Conservation (phyloP, 2,329 filamentous ascomycete genomes). For the Taxawa tesnikishii region DNA sequence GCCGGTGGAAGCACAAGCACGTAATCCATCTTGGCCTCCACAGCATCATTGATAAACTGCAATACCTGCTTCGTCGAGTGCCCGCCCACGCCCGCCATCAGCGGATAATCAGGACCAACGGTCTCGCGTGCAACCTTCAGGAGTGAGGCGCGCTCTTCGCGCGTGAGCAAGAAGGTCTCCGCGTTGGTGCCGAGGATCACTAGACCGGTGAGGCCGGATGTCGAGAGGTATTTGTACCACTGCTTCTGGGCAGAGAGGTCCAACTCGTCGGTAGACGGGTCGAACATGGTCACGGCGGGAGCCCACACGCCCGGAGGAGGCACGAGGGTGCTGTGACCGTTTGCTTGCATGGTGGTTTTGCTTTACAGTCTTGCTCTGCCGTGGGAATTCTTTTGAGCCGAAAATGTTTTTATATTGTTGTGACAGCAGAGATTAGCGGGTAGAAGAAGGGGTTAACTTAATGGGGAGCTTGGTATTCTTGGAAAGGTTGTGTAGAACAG, state of each 20-base stretch:
- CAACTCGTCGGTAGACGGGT: slow-evolving; percentile 25
- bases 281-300: slow-evolving; percentile 28
- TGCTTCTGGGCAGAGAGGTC: slow-evolving; percentile 28
- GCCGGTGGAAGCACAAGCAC: slow-evolving; percentile 30
- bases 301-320: background rate
- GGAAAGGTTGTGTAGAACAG: no score
- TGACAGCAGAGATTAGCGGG: no score
- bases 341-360: no score
- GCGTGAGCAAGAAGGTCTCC: slow-evolving; percentile 33
- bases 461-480: no score
- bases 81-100: slow-evolving; percentile 32
- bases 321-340: background rate
- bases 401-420: no score
- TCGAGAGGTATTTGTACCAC: slow-evolving; percentile 32
- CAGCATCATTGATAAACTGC: slow-evolving; percentile 29
- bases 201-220: slow-evolving; percentile 29
- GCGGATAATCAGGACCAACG: slow-evolving; percentile 27
- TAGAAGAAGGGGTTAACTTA: no score
- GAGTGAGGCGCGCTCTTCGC: slow-evolving; percentile 23
- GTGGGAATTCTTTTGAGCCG: no score
- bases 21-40: slow-evolving; percentile 28
- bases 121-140: slow-evolving; percentile 28
- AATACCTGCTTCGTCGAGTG: slow-evolving; percentile 31
- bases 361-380: no score
- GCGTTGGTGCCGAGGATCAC: slow-evolving; percentile 35